phyloP scores from a whole-genome alignment of 106 monocot species.

The Platanthera zijinensis region DNA sequence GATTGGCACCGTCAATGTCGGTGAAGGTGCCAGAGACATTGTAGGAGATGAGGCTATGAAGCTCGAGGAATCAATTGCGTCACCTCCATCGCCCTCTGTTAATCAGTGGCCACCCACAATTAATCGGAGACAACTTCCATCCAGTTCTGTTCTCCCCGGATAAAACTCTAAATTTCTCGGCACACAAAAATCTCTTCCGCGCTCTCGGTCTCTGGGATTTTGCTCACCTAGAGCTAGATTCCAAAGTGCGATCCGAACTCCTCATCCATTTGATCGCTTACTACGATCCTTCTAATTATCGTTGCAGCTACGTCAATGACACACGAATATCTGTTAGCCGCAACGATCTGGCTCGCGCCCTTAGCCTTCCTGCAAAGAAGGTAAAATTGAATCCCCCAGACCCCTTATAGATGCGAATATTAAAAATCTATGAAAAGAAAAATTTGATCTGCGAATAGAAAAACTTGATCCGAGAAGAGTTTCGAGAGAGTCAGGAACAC shows the following conservation, averaged over 20 bases:
- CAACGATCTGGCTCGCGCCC: conserved; percentile 36
- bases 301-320: conserved; percentile 37
- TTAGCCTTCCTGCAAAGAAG: conserved; percentile 43
- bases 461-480: too few species aligned
- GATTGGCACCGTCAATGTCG: neutral
- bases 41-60: neutral
- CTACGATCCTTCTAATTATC: conserved; percentile 35
- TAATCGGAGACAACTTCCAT: conserved; percentile 16
- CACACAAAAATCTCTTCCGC: conserved; percentile 48
- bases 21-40: neutral
- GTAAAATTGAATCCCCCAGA: neutral
- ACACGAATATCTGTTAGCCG: conserved; percentile 24
- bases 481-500: too few species aligned
- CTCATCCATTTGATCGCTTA: conserved; percentile 63
- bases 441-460: too few species aligned
- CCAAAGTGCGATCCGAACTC: conserved; percentile 27
- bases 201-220: conserved; percentile 66
- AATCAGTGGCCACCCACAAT: neutral
- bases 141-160: conserved; percentile 22
- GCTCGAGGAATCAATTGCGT: neutral
- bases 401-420: too few species aligned
- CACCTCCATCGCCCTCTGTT: neutral
- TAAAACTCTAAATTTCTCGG: conserved; percentile 13
- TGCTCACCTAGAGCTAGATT: conserved; percentile 25
- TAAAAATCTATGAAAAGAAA: too few species aligned